Percentiles rank a stretch among this genome's conserved stretches.
phyloP scores from a whole-genome alignment of 2,329 filamentous ascomycete species.

The Blastomyces parvus region DNA sequence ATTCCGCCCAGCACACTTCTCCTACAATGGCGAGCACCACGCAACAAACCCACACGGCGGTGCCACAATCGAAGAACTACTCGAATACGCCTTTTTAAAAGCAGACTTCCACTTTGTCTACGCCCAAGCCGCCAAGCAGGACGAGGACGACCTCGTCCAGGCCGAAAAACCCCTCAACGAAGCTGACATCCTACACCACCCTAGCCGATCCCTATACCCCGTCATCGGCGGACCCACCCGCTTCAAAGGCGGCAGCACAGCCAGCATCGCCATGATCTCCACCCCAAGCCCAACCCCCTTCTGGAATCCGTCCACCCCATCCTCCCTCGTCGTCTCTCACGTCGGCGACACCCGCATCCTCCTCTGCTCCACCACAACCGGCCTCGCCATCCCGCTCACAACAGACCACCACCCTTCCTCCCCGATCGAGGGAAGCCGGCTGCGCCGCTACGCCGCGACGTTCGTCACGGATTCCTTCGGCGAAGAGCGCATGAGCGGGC shows the following conservation, averaged over 20 bases:
- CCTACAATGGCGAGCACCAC: conserved; percentile 30
- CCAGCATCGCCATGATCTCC: conserved; percentile 79
- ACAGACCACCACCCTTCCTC: conserved; percentile 88
- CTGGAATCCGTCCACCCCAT: conserved; percentile 83
- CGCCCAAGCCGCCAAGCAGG: conserved; percentile 74
- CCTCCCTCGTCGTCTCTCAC: conserved; percentile 76
- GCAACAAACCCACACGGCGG: conserved; percentile 28
- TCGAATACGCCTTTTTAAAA: conserved; percentile 87
- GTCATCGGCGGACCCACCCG: conserved; percentile 63
- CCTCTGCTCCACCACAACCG: conserved; percentile 77
- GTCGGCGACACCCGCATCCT: conserved; percentile 89
- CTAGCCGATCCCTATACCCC: conserved; percentile 37
- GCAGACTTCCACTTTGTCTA: conserved; percentile 91
- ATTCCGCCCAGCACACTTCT: conserved; percentile 75
- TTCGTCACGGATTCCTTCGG: conserved; percentile 96
- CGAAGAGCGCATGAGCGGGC: conserved; percentile 85
- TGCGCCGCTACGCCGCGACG: conserved; percentile 74
- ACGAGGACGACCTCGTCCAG: conserved; percentile 56
- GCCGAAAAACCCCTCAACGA: conserved; percentile 73
- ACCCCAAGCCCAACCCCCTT: conserved; percentile 87
- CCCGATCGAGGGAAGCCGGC: conserved; percentile 69
- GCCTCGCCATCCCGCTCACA: conserved; percentile 69
- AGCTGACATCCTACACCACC: conserved; percentile 68
- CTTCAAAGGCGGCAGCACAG: conserved; percentile 91
- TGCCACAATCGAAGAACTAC: conserved; percentile 45